A percentile compares a stretch with the other conserved stretches of the same genome.
phyloP scores from a whole-genome alignment of 805 yeast species.

The Nakazawaea siamensis region DNA sequence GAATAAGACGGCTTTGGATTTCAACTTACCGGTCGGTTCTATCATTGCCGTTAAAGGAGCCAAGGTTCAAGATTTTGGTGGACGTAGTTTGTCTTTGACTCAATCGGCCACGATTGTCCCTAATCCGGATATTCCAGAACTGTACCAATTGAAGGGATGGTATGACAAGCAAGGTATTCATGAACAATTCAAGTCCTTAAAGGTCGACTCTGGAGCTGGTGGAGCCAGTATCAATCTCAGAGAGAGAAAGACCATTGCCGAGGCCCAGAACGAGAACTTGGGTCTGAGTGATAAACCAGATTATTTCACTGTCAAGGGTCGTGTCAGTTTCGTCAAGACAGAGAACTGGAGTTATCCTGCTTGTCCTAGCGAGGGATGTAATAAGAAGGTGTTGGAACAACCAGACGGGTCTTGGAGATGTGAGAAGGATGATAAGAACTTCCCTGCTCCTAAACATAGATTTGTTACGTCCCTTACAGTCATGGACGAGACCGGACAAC shows the following conservation, averaged over 20 bases:
- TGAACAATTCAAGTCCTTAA: constrained; percentile 54
- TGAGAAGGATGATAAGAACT: constrained; percentile 76
- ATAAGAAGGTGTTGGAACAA: constrained; percentile 73
- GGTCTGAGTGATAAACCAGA: constrained; percentile 78
- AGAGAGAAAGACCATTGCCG: constrained; percentile 57
- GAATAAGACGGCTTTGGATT: constrained; percentile 82
- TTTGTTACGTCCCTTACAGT: constrained; percentile 71
- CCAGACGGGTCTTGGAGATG: constrained; percentile 82
- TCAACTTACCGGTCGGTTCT: constrained; percentile 63
- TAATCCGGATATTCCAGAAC: constrained; percentile 86
- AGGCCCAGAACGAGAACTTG: constrained; percentile 57
- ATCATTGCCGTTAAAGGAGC: constrained; percentile 92
- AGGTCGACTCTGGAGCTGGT: constrained; percentile 38
- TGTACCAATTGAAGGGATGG: constrained; percentile 90
- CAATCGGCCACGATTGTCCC: constrained; percentile 68
- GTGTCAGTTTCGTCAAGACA: constrained; percentile 59
- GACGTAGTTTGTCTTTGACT: constrained; percentile 74
- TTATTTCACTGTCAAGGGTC: constrained; percentile 67
- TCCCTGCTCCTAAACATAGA: constrained; percentile 65
- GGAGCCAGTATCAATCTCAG: constrained; percentile 22
- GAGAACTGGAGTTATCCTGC: constrained; percentile 88
- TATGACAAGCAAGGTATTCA: constrained; percentile 71
- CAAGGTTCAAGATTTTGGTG: constrained; percentile 81
- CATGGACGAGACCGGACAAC: constrained; percentile 74
- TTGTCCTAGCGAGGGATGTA: constrained; percentile 69